Percentiles rank a stretch among this genome's conserved stretches.
phyloP scores from a whole-genome alignment of 768 basidiomycete species.

The Aureoboletus auriporus region DNA sequence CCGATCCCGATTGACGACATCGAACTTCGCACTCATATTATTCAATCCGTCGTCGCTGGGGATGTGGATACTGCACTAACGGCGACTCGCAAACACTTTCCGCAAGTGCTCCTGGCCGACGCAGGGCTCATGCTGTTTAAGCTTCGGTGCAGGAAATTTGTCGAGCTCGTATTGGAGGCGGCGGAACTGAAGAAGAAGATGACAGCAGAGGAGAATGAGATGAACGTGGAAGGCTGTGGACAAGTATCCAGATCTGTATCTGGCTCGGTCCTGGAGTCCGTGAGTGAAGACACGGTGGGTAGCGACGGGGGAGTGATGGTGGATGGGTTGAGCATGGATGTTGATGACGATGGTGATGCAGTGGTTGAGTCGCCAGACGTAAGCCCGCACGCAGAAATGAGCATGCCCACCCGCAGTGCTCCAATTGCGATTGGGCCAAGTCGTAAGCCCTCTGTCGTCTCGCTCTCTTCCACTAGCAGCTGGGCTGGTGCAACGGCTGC shows the following conservation, averaged over 20 bases:
- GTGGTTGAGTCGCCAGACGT: slow-evolving; percentile 29
- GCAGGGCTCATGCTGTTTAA: slow-evolving; percentile 75
- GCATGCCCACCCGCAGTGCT: slow-evolving; percentile 14
- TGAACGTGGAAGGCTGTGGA: slow-evolving; percentile 26
- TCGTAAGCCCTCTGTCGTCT: slow-evolving; percentile 25
- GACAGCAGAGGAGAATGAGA: slow-evolving; percentile 37
- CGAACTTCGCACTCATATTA: slow-evolving; percentile 64
- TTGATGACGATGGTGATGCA: slow-evolving; percentile 30
- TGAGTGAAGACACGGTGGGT: slow-evolving; percentile 32
- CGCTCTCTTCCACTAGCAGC: slow-evolving; percentile 23
- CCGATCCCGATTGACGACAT: slow-evolving; percentile 47
- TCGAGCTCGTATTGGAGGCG: slow-evolving; percentile 74
- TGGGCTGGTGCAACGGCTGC: slow-evolving; percentile 25
- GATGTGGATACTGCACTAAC: slow-evolving; percentile 67
- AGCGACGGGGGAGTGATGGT: slow-evolving; percentile 42
- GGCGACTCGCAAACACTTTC: slow-evolving; percentile 53
- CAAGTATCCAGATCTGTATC: slow-evolving; percentile 23
- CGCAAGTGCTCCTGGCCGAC: slow-evolving; percentile 61
- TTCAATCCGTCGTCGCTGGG: slow-evolving; percentile 63
- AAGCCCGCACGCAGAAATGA: slow-evolving; percentile 8
- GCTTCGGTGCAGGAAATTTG: slow-evolving; percentile 79
- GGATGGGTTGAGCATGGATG: slow-evolving; percentile 58
- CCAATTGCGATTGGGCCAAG: slow-evolving; percentile 31
- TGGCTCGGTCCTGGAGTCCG: slow-evolving; percentile 23
- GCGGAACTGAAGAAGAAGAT: slow-evolving; percentile 65